These are phyloP conservation scores for Verticillium albo-atrum DNA, from an alignment of 2,329 filamentous ascomycete species.

Conservation along the genomic window DNA sequence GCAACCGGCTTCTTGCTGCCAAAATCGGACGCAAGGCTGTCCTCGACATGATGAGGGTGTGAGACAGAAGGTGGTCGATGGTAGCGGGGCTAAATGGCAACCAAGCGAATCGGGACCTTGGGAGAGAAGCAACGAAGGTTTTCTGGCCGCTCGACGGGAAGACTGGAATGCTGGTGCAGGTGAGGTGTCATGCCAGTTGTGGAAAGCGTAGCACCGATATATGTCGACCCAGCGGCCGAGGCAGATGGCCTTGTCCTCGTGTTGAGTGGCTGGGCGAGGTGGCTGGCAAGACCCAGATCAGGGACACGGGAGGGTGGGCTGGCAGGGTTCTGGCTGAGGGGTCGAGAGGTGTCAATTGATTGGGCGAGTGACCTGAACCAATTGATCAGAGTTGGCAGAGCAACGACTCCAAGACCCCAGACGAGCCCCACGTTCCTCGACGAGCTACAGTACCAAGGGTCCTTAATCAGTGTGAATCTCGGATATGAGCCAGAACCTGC, in stretches of 20 bases:
- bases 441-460: background rate
- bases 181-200: too few species aligned
- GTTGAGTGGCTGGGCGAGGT: background rate
- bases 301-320: background rate
- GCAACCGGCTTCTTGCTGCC: background rate
- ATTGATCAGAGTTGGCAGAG: slow-evolving; percentile 5
- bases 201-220: background rate
- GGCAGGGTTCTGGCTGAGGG: background rate
- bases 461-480: slow-evolving; percentile 15
- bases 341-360: background rate
- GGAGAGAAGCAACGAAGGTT: too few species aligned
- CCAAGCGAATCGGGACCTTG: too few species aligned
- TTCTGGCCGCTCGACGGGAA: too few species aligned
- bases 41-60: background rate
- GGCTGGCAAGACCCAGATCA: background rate
- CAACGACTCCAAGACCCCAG: slow-evolving; percentile 3
- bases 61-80: background rate
- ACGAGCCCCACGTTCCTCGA: background rate
- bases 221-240: background rate
- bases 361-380: background rate
- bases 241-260: background rate
- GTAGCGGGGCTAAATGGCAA: background rate
- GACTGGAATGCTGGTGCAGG: too few species aligned
- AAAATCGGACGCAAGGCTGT: background rate
- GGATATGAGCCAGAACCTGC: slow-evolving; percentile 31